Evolutionary conservation across 2,329 filamentous ascomycete species (phyloP), one percentile per base, ranked within the genome.

Genomic region (Nothophaeocryptopus gaeumannii): DNA sequence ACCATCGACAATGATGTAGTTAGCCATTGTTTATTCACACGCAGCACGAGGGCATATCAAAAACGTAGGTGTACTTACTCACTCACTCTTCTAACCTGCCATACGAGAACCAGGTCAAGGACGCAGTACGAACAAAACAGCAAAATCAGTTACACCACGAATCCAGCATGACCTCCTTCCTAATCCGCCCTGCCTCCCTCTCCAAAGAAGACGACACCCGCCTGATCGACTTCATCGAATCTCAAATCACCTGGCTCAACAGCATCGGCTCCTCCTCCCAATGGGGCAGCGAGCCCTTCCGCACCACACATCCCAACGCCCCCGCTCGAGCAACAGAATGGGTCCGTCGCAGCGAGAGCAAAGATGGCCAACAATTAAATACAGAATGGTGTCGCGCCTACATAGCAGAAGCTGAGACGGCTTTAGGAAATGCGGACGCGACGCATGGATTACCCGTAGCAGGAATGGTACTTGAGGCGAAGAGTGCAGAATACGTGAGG

Each of bases 401-500:
- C 33, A 37, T 58, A 5, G 46, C 53, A 8, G 57, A 55, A 16
- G 39, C 37, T 12, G 39, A 47, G 31, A 39, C 20, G 16, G 43
- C 44, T n/a, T 14, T 43, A 10, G 40, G 40, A 13, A 43, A 43
- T 33, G 40, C 40, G 32, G 40, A 43, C 2, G 34, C 30, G 14
- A 34, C 40, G 5, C 40, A 43, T 26, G 8, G 29, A 30, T 9
- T 53, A 9, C 53, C 55, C 8, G 49, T 55, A 8, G 54, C 51
- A 5, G 51, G 32, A 2, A 26, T 59, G n/a, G 44, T 55, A 2
- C 37, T 59, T 30, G 44, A 54, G 14, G 31, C 41, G 2, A 51
- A 43, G 15, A 39, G 50, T 8, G 38, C 51, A 8, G 42, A 39
- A 8, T 58, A 58, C 15, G 36, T 63, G 62, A 2, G 74, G 72